Evolutionary conservation across 2,329 filamentous ascomycete genomes (phyloP), one percentile per base, ranked within the genome.

Genomic region (Tolypocladium pustulatum): DNA sequence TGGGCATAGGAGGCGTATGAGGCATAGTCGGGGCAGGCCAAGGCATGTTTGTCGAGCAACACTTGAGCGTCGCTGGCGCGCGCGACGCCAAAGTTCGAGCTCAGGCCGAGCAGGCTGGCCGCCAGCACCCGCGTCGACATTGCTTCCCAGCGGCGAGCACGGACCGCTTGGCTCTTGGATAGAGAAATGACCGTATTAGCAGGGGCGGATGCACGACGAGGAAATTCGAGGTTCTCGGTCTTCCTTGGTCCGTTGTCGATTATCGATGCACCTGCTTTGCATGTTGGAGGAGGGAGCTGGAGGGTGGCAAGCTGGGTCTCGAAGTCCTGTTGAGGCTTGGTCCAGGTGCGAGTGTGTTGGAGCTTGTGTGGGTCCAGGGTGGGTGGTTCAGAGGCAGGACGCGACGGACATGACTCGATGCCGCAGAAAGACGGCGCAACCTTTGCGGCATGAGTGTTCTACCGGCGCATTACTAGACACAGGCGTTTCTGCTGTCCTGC

Each of bases 21-120:
- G 6, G 69, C 69, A 62, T 77, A 78, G 54, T 77, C 71, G 3
- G 75, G 75, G 57, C 75, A 78, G 30, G 71, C 70, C 13, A 62
- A 65, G 13, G 59, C 57, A 52, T 67, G 66, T 25, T 67, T 63
- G 30, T 59, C 55, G 3, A 74, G 61, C 34, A 65, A 67, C 37
- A 54, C 59, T 57, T 71, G 69, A 30, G 66, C 60, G 36, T 58
- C 62, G 36, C 60, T 62, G 41, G 62, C 65, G 55, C 55, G 63
- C 55, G 62, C 65, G 15, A 40, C 30, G 25, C 37, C 59, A 55
- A 66, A 54, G 25, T 57, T 62, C 41, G 61, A 59, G 40, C 63
- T 60, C 34, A 70, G 60, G 56, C 64, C 62, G 34, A 72, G 64
- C 61, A 71, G 60, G 60, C 66, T 62, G 40, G 65, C 58, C 46